A percentile compares a stretch with the other conserved stretches of the same genome.
Conservation (phyloP, 345 rosid species). For the Hypericum perforatum region DNA sequence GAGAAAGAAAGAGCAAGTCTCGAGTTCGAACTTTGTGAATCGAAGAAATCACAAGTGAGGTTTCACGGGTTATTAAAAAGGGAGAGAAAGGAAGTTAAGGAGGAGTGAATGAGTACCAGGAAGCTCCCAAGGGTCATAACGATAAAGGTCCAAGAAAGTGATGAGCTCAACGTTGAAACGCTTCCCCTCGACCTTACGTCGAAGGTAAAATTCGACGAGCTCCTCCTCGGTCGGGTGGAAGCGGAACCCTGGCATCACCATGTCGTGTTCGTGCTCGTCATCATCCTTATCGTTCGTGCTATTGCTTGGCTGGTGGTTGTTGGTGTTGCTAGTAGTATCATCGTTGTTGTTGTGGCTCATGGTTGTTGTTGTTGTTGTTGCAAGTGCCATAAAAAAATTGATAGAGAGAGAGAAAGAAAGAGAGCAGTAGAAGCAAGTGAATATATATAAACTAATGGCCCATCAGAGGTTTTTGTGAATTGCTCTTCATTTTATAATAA, state of each 20-base stretch:
- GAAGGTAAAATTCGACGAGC: constrained; percentile 97
- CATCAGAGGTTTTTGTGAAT: constrained; percentile 10
- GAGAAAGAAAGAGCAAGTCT: not conserved
- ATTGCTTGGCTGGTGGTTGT: constrained; percentile 16
- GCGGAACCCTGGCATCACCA: constrained; percentile 98
- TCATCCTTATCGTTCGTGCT: constrained; percentile 13
- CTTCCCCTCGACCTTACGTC: constrained; percentile 99
- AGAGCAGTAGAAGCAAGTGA: not conserved
- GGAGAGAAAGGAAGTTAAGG: not conserved
- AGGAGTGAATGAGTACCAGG: constrained; percentile 52
- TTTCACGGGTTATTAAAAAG: not conserved
- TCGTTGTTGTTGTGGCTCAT: constrained; percentile 39
- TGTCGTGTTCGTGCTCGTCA: constrained; percentile 83
- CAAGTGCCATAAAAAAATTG: constrained; percentile 48
- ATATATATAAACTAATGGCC: constrained; percentile 20
- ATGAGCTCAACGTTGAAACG: constrained; percentile 96
- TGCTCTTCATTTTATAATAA: no score
- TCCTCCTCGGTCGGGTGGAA: constrained; percentile 99
- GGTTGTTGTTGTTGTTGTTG: constrained; percentile 29
- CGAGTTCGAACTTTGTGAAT: not conserved
- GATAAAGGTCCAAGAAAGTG: constrained; percentile 97
- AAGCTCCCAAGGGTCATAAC: constrained; percentile 99
- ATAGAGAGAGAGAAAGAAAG: not conserved
- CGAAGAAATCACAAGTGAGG: no score
- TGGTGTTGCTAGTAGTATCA: constrained; percentile 16